Base-by-base conservation (phyloP, 495 filamentous ascomycete species). In the Chaetomium fimeti region DNA sequence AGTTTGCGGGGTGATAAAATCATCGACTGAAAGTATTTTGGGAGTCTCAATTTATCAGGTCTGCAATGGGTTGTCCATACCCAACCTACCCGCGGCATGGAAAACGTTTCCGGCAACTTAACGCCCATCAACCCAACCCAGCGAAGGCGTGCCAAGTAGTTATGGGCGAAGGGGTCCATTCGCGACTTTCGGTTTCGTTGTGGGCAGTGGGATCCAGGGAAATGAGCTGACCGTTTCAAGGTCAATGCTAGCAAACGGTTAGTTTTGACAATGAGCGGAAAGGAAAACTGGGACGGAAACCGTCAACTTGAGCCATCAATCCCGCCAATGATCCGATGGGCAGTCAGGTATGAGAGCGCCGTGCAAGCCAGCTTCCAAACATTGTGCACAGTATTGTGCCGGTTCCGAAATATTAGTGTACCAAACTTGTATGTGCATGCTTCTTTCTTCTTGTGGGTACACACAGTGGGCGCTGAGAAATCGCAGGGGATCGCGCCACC, bases 141-240 rank as follows among this genome's bases (percentile, higher is more conserved):
- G 13, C 40, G 40, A 40, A 11, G 38, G 12, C 15, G 40, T 32
- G 12, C 25, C 51, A 16, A 54, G 27, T 54, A 13, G 29, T 32
- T 32, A 32, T 32, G 15, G 15, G 40, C 40, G 40, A 43, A 9
- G 32, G 40, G 40, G 15, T 36, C 32, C 32, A 43, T 43, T 43
- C 11, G 24, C 5, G 27, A 22, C 43, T n/a, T 20, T 47, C 2
- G 18, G 18, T 47, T 47, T 20, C 43, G 43, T 45, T 9, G 42
- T 45, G 42, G 42, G 28, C 43, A 27, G 29, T 20, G 38, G 29
- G 57, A 60, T 61, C 59, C 59, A 52, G 45, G 59, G 45, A n/a
- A 36, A 53, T 61, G 59, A 53, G 22, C 59, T 48, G 45, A 52
- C 18, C 1, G 47, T 40, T 53, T 51, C 43, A 60, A 43, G 32